Conservation (phyloP, 805 yeast species). For the Kodamaea jinghongensis region DNA sequence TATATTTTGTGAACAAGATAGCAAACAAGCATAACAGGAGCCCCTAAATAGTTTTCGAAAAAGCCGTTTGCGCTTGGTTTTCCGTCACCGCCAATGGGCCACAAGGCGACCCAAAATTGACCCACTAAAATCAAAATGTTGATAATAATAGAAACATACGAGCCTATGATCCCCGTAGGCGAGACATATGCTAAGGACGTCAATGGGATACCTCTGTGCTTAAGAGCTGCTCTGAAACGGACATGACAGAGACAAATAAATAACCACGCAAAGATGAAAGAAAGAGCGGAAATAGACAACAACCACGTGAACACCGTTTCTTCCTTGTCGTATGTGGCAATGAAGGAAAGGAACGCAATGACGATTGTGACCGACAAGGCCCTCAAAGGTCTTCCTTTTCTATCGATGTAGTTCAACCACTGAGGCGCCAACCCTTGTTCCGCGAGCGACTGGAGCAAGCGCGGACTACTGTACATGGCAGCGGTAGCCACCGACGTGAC, state of each 20-base stretch:
- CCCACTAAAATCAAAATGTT: slow-evolving; percentile 25
- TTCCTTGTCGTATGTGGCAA: slow-evolving; percentile 30
- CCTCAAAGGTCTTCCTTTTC: slow-evolving; percentile 26
- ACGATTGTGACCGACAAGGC: slow-evolving; percentile 25
- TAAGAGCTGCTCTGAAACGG: slow-evolving; percentile 29
- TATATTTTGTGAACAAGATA: slow-evolving; percentile 24
- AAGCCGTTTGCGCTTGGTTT: slow-evolving; percentile 22
- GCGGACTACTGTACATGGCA: slow-evolving; percentile 28
- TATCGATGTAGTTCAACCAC: slow-evolving; percentile 25
- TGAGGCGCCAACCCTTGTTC: slow-evolving; percentile 28
- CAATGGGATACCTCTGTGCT: slow-evolving; percentile 20
- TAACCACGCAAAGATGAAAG: slow-evolving; percentile 26
- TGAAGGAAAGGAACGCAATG: slow-evolving; percentile 23
- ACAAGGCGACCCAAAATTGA: slow-evolving; percentile 29
- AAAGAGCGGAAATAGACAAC: slow-evolving; percentile 27
- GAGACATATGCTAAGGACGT: slow-evolving; percentile 23
- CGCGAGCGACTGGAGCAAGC: slow-evolving; percentile 27
- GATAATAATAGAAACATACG: slow-evolving; percentile 21
- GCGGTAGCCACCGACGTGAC: slow-evolving; percentile 32
- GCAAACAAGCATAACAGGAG: slow-evolving; percentile 21
- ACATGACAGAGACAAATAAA: slow-evolving; percentile 26
- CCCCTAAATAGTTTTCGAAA: slow-evolving; percentile 28
- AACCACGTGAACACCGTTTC: slow-evolving; percentile 30
- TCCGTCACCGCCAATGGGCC: slow-evolving; percentile 18
- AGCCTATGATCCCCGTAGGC: slow-evolving; percentile 25